These are phyloP conservation scores for Fusarium albosuccineum DNA, from an alignment of 2,329 filamentous ascomycete genomes.

Conservation along the genomic window DNA sequence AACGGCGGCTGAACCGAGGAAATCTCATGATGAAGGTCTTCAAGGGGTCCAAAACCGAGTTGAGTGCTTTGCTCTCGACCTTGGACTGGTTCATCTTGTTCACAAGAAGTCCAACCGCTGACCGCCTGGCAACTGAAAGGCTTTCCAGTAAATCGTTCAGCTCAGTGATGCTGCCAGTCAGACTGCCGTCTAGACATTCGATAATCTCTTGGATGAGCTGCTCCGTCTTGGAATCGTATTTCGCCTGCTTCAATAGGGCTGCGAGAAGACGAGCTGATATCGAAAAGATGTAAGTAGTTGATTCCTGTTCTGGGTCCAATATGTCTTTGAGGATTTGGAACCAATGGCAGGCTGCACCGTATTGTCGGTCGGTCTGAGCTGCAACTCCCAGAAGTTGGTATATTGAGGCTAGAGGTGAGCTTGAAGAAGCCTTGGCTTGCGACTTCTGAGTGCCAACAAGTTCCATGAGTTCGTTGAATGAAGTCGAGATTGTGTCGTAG, in stretches of 20 bases:
- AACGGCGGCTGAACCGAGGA: conserved; percentile 71
- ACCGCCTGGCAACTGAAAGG: conserved; percentile 67
- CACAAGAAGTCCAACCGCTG: conserved; percentile 63
- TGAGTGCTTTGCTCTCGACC: conserved; percentile 17
- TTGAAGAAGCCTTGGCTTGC: conserved; percentile 53
- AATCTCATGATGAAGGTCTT: conserved; percentile 70
- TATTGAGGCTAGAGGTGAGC: conserved; percentile 60
- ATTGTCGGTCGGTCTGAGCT: conserved; percentile 59
- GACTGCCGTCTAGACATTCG: conserved; percentile 67
- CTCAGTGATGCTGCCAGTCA: conserved; percentile 70
- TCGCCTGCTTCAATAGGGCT: conserved; percentile 62
- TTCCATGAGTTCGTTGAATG: conserved; percentile 50
- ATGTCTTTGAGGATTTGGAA: conserved; percentile 59
- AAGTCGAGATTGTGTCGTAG: conserved; percentile 51
- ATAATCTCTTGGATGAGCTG: conserved; percentile 62
- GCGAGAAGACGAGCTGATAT: conserved; percentile 68
- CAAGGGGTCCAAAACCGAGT: conserved; percentile 55
- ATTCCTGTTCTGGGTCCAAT: conserved; percentile 56
- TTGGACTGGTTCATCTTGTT: conserved; percentile 40
- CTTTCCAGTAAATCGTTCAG: conserved; percentile 72
- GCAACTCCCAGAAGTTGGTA: conserved; percentile 67
- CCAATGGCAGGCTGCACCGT: conserved; percentile 69
- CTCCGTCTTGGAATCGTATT: conserved; percentile 54
- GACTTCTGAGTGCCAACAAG: conserved; percentile 53
- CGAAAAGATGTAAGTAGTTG: conserved; percentile 64